phyloP scores from a whole-genome alignment of 768 basidiomycete genomes.

The Sarcodon sp. region DNA sequence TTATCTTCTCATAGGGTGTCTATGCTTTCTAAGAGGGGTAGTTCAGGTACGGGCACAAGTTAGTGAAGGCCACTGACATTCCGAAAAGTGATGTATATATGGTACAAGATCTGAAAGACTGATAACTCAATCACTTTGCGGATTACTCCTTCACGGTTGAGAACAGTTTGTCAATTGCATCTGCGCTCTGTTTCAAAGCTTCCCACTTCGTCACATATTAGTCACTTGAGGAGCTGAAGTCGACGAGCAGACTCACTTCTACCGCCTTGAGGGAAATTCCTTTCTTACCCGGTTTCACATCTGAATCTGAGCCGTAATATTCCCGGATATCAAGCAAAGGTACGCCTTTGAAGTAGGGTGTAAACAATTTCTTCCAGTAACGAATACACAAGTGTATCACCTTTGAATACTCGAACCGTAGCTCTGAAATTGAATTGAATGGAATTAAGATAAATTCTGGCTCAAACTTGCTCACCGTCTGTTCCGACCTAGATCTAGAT shows the following conservation, averaged over 20 bases:
- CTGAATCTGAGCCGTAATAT: constrained; percentile 39
- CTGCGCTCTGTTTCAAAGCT: constrained; percentile 28
- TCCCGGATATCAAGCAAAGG: constrained; percentile 63
- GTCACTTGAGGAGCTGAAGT: not conserved
- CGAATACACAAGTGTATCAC: constrained; percentile 7
- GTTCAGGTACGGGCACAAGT: constrained; percentile 8
- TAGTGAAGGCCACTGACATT: not conserved
- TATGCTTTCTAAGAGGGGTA: constrained; percentile 15
- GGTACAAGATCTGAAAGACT: not conserved
- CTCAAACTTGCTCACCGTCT: constrained; percentile 22
- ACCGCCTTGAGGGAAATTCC: constrained; percentile 57
- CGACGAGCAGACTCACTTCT: constrained; percentile 31
- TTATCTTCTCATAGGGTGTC: constrained; percentile 30
- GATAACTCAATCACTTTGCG: not conserved
- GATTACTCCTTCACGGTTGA: constrained; percentile 11
- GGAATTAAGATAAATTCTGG: too few species aligned
- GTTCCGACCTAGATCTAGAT: constrained; percentile 60
- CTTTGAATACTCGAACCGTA: constrained; percentile 38
- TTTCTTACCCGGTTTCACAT: constrained; percentile 71
- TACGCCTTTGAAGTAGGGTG: constrained; percentile 23
- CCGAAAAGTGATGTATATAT: not conserved
- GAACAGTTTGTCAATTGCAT: constrained; percentile 41
- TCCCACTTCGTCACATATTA: constrained; percentile 36
- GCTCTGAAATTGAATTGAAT: constrained; percentile 12
- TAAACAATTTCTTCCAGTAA: constrained; percentile 14